Percentiles rank a stretch among this genome's conserved stretches.
Conservation (phyloP, 805 yeast genomes). For the Nakazawaea ishiwadae region DNA sequence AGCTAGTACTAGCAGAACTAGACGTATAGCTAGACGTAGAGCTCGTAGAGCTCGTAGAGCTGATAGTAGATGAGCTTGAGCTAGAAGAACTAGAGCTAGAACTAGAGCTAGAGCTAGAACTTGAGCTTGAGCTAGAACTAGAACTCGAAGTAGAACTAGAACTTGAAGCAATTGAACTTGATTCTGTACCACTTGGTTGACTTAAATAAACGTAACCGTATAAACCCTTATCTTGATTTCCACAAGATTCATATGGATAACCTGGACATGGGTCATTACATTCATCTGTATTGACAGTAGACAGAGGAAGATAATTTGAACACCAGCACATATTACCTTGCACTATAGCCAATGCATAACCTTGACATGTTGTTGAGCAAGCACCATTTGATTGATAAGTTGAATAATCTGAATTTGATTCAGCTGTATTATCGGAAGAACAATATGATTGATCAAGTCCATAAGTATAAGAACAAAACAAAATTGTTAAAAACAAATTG, state of each 20-base stretch:
- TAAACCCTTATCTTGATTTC: conserved; percentile 15
- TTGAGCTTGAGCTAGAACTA: background rate
- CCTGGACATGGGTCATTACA: conserved; percentile 43
- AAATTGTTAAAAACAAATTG: too few relatives aligned
- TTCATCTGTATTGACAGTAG: conserved; percentile 28
- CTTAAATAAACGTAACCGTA: conserved; percentile 21
- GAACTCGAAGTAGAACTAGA: conserved; percentile 11
- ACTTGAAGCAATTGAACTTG: conserved; percentile 1
- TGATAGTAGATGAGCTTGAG: background rate
- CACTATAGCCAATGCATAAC: conserved; percentile 40
- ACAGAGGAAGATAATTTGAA: conserved; percentile 36
- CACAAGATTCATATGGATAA: conserved; percentile 37
- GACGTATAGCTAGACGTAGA: too few relatives aligned
- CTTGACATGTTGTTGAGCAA: conserved; percentile 36
- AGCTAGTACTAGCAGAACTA: too few relatives aligned
- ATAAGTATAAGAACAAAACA: background rate
- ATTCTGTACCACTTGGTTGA: conserved; percentile 7
- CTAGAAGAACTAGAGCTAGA: conserved; percentile 2
- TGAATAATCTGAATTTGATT: conserved; percentile 13
- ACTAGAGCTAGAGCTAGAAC: background rate
- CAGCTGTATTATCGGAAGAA: conserved; percentile 23
- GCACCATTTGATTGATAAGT: conserved; percentile 33
- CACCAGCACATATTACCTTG: conserved; percentile 45
- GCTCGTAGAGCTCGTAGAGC: too few relatives aligned
- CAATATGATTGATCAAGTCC: conserved; percentile 15